Evolutionary conservation across 345 rosid genomes (phyloP).

Genomic region (Lepidium didymum): DNA sequence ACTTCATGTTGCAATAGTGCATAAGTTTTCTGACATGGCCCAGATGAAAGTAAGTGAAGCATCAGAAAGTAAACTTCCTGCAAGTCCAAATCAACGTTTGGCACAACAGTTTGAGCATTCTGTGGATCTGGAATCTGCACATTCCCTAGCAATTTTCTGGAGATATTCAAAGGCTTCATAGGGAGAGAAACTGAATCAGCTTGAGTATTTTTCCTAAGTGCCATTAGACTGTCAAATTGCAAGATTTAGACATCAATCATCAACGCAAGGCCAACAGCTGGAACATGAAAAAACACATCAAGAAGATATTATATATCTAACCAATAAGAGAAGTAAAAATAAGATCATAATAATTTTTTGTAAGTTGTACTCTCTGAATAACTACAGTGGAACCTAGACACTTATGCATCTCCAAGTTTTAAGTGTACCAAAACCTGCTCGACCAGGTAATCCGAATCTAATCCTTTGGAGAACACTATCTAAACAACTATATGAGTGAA

Average conservation of each 20-base stretch:
- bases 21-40: slow-evolving; percentile 82
- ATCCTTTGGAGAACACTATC: neutral
- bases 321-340: neutral
- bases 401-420: neutral
- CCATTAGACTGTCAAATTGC: slow-evolving; percentile 40
- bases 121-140: slow-evolving; percentile 43
- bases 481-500: neutral
- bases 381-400: neutral
- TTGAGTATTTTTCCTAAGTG: slow-evolving; percentile 61
- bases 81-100: slow-evolving; percentile 65
- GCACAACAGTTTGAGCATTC: slow-evolving; percentile 28
- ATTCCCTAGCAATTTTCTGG: slow-evolving; percentile 48
- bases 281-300: neutral
- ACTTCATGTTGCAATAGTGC: slow-evolving; percentile 78
- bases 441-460: neutral
- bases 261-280: neutral
- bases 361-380: neutral
- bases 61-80: slow-evolving; percentile 86
- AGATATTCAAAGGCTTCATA: slow-evolving; percentile 62
- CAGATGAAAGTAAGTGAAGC: slow-evolving; percentile 86
- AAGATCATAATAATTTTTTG: neutral
- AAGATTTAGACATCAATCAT: slow-evolving; percentile 1
- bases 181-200: slow-evolving; percentile 40
- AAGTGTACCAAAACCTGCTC: neutral
- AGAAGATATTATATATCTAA: neutral